Percentiles rank a stretch among this genome's conserved stretches.
These are phyloP conservation scores for Ascochyta pisi DNA, from an alignment of 2,329 filamentous ascomycete genomes.

Conservation along the genomic window DNA sequence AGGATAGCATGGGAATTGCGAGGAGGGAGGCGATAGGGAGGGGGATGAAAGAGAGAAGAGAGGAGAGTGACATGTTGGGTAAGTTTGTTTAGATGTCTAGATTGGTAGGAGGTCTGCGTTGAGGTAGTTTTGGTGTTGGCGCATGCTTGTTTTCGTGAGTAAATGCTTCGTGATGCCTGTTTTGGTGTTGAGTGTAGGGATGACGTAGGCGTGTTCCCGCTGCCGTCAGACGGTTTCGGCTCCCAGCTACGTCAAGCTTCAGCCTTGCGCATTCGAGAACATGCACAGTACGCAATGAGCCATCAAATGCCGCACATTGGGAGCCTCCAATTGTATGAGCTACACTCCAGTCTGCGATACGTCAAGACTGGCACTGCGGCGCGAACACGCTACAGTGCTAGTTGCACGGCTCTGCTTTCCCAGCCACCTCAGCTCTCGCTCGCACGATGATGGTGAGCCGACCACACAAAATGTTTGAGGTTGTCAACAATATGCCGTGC, in stretches of 20 bases:
- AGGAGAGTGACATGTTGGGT: constrained; percentile 37
- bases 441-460: too few species aligned
- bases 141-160: neutral
- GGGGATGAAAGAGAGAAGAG: constrained; percentile 40
- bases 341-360: too few species aligned
- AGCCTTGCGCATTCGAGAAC: neutral
- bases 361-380: too few species aligned
- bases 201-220: constrained; percentile 10
- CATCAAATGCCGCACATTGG: too few species aligned
- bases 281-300: too few species aligned
- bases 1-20: constrained; percentile 75
- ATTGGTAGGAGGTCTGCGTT: neutral
- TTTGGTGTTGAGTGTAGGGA: constrained; percentile 16
- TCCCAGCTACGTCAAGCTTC: neutral
- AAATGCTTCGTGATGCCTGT: constrained; percentile 12
- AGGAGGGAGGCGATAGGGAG: constrained; percentile 65
- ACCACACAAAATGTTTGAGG: too few species aligned
- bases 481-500: too few species aligned
- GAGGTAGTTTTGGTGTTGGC: neutral
- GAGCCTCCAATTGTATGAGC: too few species aligned
- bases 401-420: too few species aligned
- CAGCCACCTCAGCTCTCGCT: too few species aligned
- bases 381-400: too few species aligned
- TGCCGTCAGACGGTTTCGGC: neutral
- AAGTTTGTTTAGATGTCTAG: neutral